Conservation (phyloP, 257 asterid genomes). For the Nicotiana obtusifolia region DNA sequence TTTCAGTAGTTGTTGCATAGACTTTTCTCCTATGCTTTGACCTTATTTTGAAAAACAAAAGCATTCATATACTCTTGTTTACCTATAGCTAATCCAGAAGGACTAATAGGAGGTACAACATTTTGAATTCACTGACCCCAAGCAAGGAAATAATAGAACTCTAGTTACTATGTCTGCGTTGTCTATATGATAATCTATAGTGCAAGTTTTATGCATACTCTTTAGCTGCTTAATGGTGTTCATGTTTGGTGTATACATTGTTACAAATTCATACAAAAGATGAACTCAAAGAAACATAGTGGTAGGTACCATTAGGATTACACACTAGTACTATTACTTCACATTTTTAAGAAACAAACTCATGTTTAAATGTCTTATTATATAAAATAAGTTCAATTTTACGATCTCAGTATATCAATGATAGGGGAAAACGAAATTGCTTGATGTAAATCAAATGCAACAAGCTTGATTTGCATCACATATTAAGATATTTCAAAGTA, state of each 20-base stretch:
- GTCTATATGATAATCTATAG: not conserved
- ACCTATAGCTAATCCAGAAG: not conserved
- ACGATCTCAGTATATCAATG: too few relatives aligned
- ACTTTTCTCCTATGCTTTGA: conserved; percentile 35
- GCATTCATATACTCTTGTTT: not conserved
- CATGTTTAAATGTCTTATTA: too few relatives aligned
- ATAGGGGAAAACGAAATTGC: not conserved
- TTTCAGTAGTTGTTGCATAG: conserved; percentile 22
- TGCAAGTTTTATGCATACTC: not conserved
- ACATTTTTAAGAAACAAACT: too few relatives aligned
- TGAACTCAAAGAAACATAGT: too few relatives aligned
- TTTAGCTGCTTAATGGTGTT: not conserved
- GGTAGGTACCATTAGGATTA: too few relatives aligned
- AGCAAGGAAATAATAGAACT: not conserved
- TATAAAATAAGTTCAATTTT: too few relatives aligned
- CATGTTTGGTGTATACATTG: too few relatives aligned
- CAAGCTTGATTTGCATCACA: not conserved
- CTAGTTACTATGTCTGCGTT: not conserved
- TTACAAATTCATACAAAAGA: too few relatives aligned
- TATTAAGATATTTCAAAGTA: not conserved
- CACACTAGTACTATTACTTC: too few relatives aligned
- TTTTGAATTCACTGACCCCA: not conserved
- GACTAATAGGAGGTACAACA: not conserved
- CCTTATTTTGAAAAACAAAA: conserved; percentile 26
- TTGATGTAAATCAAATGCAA: not conserved